phyloP scores from a whole-genome alignment of 345 rosid genomes.

The Gossypium rotundifolium region DNA sequence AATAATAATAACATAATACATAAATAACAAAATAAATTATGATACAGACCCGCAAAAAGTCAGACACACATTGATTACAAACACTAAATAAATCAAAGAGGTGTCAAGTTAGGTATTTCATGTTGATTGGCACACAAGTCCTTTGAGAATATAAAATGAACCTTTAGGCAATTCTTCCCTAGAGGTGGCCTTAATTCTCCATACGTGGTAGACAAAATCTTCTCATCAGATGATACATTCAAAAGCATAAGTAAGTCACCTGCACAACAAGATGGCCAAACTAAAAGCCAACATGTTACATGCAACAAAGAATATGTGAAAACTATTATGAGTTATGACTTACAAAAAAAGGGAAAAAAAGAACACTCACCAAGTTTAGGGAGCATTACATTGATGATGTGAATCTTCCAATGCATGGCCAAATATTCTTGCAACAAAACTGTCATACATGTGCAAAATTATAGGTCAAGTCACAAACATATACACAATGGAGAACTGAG shows the following conservation, averaged over 20 bases:
- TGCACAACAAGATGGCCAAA: no score
- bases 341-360: no score
- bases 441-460: slow-evolving; percentile 30
- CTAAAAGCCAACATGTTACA: no score
- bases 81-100: background rate
- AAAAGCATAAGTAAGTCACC: no score
- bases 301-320: no score
- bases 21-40: background rate
- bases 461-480: slow-evolving; percentile 1
- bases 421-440: slow-evolving; percentile 85
- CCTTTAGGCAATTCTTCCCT: no score
- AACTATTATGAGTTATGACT: no score
- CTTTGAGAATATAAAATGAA: no score
- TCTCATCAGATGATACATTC: no score
- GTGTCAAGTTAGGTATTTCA: background rate
- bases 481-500: background rate
- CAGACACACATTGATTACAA: background rate
- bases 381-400: slow-evolving; percentile 78
- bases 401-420: slow-evolving; percentile 94
- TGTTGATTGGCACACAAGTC: background rate
- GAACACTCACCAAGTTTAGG: slow-evolving; percentile 79
- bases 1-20: slow-evolving; percentile 9
- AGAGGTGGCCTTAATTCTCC: no score
- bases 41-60: background rate
- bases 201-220: no score